These are phyloP conservation scores for Chrysanthemum lavandulifolium DNA, from an alignment of 129 eudicot species.

Conservation along the genomic window DNA sequence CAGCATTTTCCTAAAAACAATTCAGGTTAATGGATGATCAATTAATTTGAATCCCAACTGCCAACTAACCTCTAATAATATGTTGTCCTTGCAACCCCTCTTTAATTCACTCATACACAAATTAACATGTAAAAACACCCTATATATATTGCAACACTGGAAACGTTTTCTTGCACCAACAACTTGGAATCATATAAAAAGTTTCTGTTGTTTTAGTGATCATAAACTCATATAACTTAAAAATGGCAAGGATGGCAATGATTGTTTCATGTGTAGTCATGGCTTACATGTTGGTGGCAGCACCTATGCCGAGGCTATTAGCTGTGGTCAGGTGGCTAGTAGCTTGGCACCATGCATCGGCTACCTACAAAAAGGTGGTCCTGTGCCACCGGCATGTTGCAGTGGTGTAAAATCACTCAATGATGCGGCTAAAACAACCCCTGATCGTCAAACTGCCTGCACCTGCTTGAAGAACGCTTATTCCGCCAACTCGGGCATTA, in stretches of 20 bases:
- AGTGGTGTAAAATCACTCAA: constrained; percentile 12
- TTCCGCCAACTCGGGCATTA: not conserved
- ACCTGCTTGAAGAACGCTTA: not conserved
- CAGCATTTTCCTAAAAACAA: too few relatives aligned
- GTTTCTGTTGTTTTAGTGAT: not conserved
- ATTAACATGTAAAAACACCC: not conserved
- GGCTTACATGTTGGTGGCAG: not conserved
- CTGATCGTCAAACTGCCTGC: constrained; percentile 10
- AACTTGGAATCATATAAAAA: not conserved
- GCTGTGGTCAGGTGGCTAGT: constrained; percentile 5
- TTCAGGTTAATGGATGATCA: too few relatives aligned
- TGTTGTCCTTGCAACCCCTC: not conserved
- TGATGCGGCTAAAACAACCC: not conserved
- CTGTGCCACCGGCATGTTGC: constrained; percentile 6
- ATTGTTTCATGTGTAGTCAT: not conserved
- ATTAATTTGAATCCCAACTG: not conserved
- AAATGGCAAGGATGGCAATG: constrained; percentile 10
- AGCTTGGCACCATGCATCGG: not conserved
- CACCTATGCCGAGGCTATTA: constrained; percentile 15
- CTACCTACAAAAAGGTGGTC: not conserved
- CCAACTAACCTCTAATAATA: not conserved
- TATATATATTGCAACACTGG: not conserved
- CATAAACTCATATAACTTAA: not conserved
- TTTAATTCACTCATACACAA: not conserved
- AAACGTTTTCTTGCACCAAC: constrained; percentile 2